Conservation (phyloP, 768 basidiomycete species). For the Paxillus ammoniavirescens region DNA sequence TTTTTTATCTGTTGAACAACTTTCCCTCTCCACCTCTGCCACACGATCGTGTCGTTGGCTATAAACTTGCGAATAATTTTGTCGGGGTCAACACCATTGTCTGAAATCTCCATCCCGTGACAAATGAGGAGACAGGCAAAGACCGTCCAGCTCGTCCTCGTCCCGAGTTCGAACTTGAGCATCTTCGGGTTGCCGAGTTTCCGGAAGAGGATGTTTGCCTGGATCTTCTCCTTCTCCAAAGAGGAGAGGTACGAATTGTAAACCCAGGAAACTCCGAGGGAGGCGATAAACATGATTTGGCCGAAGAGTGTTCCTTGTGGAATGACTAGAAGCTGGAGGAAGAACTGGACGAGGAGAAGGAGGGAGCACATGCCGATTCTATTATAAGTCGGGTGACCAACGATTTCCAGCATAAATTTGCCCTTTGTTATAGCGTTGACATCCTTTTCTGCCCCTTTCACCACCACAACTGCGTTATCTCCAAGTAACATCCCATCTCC, state of each 20-base stretch:
- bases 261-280: slow-evolving; percentile 33
- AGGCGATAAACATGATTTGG: slow-evolving; percentile 33
- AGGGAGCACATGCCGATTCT: slow-evolving; percentile 29
- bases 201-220: slow-evolving; percentile 16
- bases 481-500: slow-evolving; percentile 33
- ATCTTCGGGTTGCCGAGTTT: slow-evolving; percentile 13
- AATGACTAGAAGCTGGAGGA: slow-evolving; percentile 34
- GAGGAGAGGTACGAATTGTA: slow-evolving; percentile 37
- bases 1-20: slow-evolving; percentile 19
- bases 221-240: slow-evolving; percentile 35
- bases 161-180: slow-evolving; percentile 21
- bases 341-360: slow-evolving; percentile 32
- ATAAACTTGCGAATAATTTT: slow-evolving; percentile 21
- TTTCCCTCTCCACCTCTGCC: slow-evolving; percentile 24
- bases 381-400: slow-evolving; percentile 12
- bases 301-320: slow-evolving; percentile 35
- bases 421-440: slow-evolving; percentile 34
- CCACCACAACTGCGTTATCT: slow-evolving; percentile 24
- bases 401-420: slow-evolving; percentile 22
- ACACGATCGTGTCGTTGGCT: slow-evolving; percentile 23
- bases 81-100: neutral
- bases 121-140: slow-evolving; percentile 26
- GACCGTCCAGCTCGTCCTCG: slow-evolving; percentile 22
- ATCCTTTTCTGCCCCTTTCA: slow-evolving; percentile 31
- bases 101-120: slow-evolving; percentile 16